Evolutionary conservation across 345 rosid species (phyloP), one percentile per base, ranked within the genome.

Genomic region (Gossypium thurberi): DNA sequence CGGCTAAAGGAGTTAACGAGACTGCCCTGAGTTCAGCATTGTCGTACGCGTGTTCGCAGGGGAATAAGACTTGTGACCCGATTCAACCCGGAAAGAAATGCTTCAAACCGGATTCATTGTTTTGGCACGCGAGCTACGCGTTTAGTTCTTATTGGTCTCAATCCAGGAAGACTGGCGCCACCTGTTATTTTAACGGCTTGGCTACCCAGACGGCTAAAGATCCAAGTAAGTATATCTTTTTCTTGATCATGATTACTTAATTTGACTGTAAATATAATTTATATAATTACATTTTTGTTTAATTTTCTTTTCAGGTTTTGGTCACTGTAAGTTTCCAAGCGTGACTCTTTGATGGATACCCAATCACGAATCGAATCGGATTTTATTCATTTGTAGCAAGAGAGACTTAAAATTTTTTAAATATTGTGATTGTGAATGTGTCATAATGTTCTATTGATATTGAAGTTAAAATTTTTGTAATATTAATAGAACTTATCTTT

Each of bases 111-210:
- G 79, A 84, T 57, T 90, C 91, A 48, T 26, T 86, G 71, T 21
- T 75, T 14, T 80, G 91, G 92, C 92, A 79, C 18, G 93, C 95
- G 10, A 90, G 91, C 58, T 94, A 87, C 59, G 97, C 97, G 0
- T 94, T 94, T 46, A 94, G 97, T 65, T 85, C 98, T n/a, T 94
- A 90, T 42, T 94, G 98, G 98, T 84, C 97, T 46, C 90, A 84
- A 74, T 81, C 86, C 42, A 87, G 70, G 85, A 81, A 79, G 66
- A 1, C 7, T 0, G 98, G 98, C 5, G 97, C 83, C 60, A 78
- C 92, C 46, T 94, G 98, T 72, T 85, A 79, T 25, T 94, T 94
- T 63, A 78, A 87, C 47, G 97, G 97, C 62, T 82, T 90, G 1
- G 98, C 98, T 7, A 80, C 87, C 1, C 90, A 86, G 67, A 90